A percentile compares a stretch with the other conserved stretches of the same genome.
Evolutionary conservation across 1,139 yeast species (phyloP).

Genomic region (Eremothecium cymbalariae): DNA sequence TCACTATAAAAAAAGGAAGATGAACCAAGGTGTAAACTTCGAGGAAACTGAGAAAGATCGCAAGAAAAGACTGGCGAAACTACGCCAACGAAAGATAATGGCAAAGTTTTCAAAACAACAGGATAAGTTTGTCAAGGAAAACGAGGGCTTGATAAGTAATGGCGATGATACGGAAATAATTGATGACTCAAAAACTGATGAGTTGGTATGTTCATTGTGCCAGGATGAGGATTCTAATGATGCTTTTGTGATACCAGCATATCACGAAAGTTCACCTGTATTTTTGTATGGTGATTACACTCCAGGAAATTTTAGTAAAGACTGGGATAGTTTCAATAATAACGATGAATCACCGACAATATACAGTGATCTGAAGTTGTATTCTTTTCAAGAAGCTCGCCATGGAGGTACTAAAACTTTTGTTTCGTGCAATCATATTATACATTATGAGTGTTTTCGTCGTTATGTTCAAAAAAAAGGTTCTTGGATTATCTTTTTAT

Average conservation of each 20-base stretch:
- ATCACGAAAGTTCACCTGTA: constrained; percentile 36
- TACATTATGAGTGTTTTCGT: constrained; percentile 52
- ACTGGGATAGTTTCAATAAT: constrained; percentile 26
- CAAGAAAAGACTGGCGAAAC: constrained; percentile 51
- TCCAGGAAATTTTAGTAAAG: constrained; percentile 28
- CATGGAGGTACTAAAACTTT: constrained; percentile 35
- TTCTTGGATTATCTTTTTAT: constrained; percentile 31
- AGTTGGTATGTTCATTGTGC: constrained; percentile 52
- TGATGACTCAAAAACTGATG: constrained; percentile 23
- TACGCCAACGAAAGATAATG: constrained; percentile 59
- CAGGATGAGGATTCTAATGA: constrained; percentile 46
- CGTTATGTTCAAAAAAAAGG: constrained; percentile 32
- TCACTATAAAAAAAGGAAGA: constrained; percentile 40
- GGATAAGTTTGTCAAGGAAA: constrained; percentile 52
- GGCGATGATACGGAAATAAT: constrained; percentile 35
- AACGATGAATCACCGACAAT: constrained; percentile 18
- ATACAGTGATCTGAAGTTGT: constrained; percentile 13
- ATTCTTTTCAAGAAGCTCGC: constrained; percentile 17
- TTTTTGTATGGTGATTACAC: constrained; percentile 28
- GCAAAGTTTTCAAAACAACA: constrained; percentile 78
- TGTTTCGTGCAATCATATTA: constrained; percentile 62
- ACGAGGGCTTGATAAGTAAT: constrained; percentile 33
- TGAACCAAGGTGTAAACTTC: constrained; percentile 38
- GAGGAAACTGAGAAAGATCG: constrained; percentile 46
- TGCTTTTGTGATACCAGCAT: constrained; percentile 48